Base-by-base conservation (phyloP, 108 stramenopile species). In the Skeletonema marinoi region DNA sequence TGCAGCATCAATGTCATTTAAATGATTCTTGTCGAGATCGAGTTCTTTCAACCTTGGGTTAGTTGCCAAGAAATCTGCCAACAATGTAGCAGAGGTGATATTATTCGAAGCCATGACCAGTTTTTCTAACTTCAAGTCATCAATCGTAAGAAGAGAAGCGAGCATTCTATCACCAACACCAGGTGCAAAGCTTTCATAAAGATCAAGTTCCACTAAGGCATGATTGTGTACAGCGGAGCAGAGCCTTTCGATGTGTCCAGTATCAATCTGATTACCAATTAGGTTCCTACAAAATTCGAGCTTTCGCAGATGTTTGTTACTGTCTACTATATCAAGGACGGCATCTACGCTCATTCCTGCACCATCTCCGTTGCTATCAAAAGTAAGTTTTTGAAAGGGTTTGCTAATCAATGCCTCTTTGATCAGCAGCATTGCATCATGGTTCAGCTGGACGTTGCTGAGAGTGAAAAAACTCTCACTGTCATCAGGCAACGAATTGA, bases 61-160 rank as follows among this genome's bases (percentile, higher is more conserved):
- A 2, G 63, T 38, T 33, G 63, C 63, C 0, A 64, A 39, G 63
- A 21, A 39, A 64, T 64, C 32, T 38, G 63, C n/a, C 63, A 64
- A 14, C 7, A 19, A 0, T 21, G 32, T 39, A 35, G 4, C 7
- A 7, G 32, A 38, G 9, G 31, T 38, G 63, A 64, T 64, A 1
- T 13, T 2, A 21, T 64, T 64, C 1, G 3, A 0, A 21, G 21
- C 9, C 19, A 64, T 8, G 19, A 0, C 7, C 1, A 64, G 63
- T 9, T 8, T 38, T 10, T 64, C 36, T 39, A 64, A 39, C 2
- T 64, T 33, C 36, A 19, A 38, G 17, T 29, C 63, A 17, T 2
- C 63, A 56, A 3, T 10, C 3, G 29, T 38, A 7, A 64, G 63
- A 38, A 64, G 63, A 21, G 63, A 36, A 8, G 17, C 6, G 2